A percentile compares a stretch with the other conserved stretches of the same genome.
Evolutionary conservation across 768 basidiomycete genomes (phyloP).

Genomic region (Leccinum longicurvipes): DNA sequence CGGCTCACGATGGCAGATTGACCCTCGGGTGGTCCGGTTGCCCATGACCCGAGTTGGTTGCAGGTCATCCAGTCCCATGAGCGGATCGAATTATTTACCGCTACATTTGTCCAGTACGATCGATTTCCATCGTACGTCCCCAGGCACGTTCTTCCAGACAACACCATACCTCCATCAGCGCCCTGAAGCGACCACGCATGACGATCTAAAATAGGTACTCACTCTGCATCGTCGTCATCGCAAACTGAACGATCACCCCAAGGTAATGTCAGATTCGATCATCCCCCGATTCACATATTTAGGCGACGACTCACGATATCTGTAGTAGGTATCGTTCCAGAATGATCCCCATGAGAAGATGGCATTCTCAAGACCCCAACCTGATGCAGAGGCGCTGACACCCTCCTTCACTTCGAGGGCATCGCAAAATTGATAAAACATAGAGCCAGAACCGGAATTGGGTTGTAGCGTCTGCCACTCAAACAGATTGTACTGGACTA

Average conservation of each 20-base stretch:
- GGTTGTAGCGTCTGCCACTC: slow-evolving; percentile 69
- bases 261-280: background rate
- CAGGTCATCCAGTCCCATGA: slow-evolving; percentile 78
- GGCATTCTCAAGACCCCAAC: slow-evolving; percentile 64
- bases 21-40: slow-evolving; percentile 36
- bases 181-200: background rate
- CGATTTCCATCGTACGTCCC: slow-evolving; percentile 39
- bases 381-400: slow-evolving; percentile 40
- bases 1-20: slow-evolving; percentile 35
- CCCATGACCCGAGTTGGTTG: slow-evolving; percentile 61
- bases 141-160: slow-evolving; percentile 31
- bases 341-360: slow-evolving; percentile 58
- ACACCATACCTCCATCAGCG: slow-evolving; percentile 35
- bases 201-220: slow-evolving; percentile 20
- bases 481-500: slow-evolving; percentile 52
- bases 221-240: slow-evolving; percentile 45
- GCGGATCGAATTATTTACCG: slow-evolving; percentile 51
- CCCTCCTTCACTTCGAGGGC: slow-evolving; percentile 39
- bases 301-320: slow-evolving; percentile 36
- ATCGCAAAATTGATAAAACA: slow-evolving; percentile 41
- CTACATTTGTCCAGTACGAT: slow-evolving; percentile 50
- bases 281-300: background rate
- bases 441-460: slow-evolving; percentile 37
- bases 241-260: slow-evolving; percentile 44
- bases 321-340: slow-evolving; percentile 52